These are phyloP conservation scores for Closterium sp. DNA, from an alignment of 139 green algal species.

Conservation along the genomic window DNA sequence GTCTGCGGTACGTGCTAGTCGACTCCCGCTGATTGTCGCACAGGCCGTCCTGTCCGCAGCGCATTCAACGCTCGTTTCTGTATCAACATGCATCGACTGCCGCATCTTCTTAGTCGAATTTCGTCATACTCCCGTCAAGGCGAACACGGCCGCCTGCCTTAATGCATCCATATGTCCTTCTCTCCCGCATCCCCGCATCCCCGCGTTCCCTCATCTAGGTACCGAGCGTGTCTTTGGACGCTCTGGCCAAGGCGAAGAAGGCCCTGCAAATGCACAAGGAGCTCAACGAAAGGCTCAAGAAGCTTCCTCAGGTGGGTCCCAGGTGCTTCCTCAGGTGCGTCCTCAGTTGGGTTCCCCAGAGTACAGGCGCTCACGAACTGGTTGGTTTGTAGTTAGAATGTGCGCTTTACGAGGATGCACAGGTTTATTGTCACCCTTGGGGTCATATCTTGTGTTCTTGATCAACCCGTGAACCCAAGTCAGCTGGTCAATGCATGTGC, in stretches of 20 bases:
- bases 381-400: background rate
- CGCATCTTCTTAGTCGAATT: background rate
- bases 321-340: background rate
- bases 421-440: background rate
- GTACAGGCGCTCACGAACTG: background rate
- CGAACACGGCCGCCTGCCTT: background rate
- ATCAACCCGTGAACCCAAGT: background rate
- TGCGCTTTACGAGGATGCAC: background rate
- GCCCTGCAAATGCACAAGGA: slow-evolving; percentile 47
- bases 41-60: background rate
- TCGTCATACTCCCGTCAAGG: background rate
- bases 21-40: background rate
- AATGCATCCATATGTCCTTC: background rate
- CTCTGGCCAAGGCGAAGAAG: slow-evolving; percentile 38
- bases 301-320: slow-evolving; percentile 41
- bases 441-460: background rate
- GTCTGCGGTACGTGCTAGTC: background rate
- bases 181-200: no score
- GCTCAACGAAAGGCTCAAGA: slow-evolving; percentile 42
- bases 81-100: background rate
- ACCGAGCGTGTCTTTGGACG: slow-evolving; percentile 1
- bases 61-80: background rate
- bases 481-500: background rate
- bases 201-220: background rate
- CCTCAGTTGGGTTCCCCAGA: background rate